Percentiles rank a stretch among this genome's conserved stretches.
These are phyloP conservation scores for Leccinellum luteum DNA, from an alignment of 768 basidiomycete genomes.

Conservation along the genomic window DNA sequence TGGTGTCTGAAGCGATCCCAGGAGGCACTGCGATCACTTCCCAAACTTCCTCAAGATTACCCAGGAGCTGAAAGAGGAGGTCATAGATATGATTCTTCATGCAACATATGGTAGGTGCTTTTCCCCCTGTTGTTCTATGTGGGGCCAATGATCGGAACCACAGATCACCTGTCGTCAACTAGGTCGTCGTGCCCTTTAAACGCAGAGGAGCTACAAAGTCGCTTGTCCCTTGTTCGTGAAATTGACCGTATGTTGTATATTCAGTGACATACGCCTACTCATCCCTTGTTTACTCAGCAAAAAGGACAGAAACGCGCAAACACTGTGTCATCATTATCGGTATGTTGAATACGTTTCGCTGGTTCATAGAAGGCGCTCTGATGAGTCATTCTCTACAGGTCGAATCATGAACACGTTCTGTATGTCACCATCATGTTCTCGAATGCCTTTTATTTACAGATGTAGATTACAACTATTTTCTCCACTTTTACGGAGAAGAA, in stretches of 20 bases:
- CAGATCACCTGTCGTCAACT: slow-evolving; percentile 28
- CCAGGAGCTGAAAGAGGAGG: slow-evolving; percentile 24
- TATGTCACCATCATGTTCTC: slow-evolving; percentile 7
- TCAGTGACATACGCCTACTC: background rate
- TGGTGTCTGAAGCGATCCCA: slow-evolving; percentile 9
- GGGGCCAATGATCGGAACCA: background rate
- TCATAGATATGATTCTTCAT: slow-evolving; percentile 25
- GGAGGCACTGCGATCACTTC: slow-evolving; percentile 36
- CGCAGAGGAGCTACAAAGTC: slow-evolving; percentile 13
- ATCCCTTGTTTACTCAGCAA: slow-evolving; percentile 8
- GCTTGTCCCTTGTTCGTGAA: slow-evolving; percentile 26
- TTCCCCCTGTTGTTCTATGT: too few species aligned
- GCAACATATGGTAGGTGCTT: slow-evolving; percentile 23
- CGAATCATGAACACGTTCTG: slow-evolving; percentile 31
- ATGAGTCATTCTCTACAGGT: slow-evolving; percentile 17
- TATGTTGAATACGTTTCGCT: background rate
- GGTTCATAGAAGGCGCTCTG: slow-evolving; percentile 2
- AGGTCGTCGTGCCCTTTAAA: slow-evolving; percentile 24
- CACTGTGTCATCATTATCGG: slow-evolving; percentile 24
- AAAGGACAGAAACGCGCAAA: slow-evolving; percentile 1
- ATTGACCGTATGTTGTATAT: slow-evolving; percentile 19
- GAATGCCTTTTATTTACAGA: background rate
- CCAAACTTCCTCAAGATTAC: slow-evolving; percentile 27
- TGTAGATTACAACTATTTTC: slow-evolving; percentile 35
- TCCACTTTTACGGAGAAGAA: slow-evolving; percentile 43